Evolutionary conservation across 805 yeast species (phyloP).

Genomic region (Lachancea kluyveri): DNA sequence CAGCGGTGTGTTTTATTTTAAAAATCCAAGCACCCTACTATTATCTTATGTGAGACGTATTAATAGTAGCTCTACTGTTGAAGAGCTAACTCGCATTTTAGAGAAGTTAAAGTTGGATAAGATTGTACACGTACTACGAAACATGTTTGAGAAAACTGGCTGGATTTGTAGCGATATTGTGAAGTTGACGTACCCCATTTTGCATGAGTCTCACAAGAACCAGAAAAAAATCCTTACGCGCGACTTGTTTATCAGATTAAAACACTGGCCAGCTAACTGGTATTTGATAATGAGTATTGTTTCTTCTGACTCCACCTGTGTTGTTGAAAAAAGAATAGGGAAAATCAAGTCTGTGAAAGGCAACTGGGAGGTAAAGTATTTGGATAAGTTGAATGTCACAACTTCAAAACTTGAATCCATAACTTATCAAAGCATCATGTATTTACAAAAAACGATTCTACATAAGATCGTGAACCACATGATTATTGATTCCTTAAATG

Average conservation of each 20-base stretch:
- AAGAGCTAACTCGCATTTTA: constrained; percentile 22
- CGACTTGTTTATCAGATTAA: constrained; percentile 27
- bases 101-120: constrained; percentile 29
- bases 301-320: constrained; percentile 27
- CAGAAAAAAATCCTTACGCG: constrained; percentile 5
- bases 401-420: constrained; percentile 27
- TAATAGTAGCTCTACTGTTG: constrained; percentile 23
- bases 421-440: constrained; percentile 29
- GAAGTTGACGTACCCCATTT: constrained; percentile 18
- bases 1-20: constrained; percentile 29
- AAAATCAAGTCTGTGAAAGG: constrained; percentile 28
- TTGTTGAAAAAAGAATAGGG: constrained; percentile 30
- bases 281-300: constrained; percentile 29
- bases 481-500: constrained; percentile 32
- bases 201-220: constrained; percentile 13
- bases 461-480: constrained; percentile 31
- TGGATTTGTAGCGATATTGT: constrained; percentile 29
- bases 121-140: constrained; percentile 23
- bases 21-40: constrained; percentile 27
- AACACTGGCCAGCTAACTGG: constrained; percentile 33
- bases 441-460: constrained; percentile 26
- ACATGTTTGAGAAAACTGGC: constrained; percentile 33
- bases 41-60: constrained; percentile 23
- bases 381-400: constrained; percentile 20
- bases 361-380: constrained; percentile 28